Base-by-base conservation (phyloP, 2,329 filamentous ascomycete species). In the Hysterium pulicare region DNA sequence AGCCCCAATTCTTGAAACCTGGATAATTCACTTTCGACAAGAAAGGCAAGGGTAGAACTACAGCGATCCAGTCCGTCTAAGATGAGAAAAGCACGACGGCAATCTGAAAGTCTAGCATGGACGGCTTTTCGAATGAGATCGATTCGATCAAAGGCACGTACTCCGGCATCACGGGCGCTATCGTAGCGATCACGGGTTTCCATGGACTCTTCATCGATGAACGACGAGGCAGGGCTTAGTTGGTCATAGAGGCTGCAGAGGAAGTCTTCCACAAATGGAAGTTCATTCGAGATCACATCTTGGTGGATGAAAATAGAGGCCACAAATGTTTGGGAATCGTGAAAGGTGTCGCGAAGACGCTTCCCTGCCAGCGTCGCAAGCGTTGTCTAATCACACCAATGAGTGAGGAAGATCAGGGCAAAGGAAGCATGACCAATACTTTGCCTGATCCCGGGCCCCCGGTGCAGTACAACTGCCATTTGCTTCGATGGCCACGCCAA, bases 31-130 rank as follows among this genome's bases (percentile, higher is more conserved):
- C 37, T 24, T 9, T 51, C 40, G 8, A 57, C 32, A 9, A 57
- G 41, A n/a, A 48, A 21, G 3, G 40, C 34, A 33, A 54, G 31
- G 2, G 46, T 45, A 13, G 42, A 21, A 17, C 46, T 47, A 28
- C 47, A 50, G 23, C 45, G 41, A 42, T 57, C 54, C 7, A 53
- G 33, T n/a, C 48, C 48, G 37, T 57, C 54, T 9, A 57, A 13
- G n/a, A 57, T 30, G 16, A 57, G 38, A n/a, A 51, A 54, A 3
- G 31, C 23, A 5, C 36, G 32, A 9, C 42, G n/a, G 11, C 42
- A 28, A 16, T 28, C 28, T 24, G 32, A 23, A 13, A 54, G 42
- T 9, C 40, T 42, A 7, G 22, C n/a, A 26, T 48, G 26, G 13
- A 54, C 32, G 5, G 45, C 49, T 30, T 38, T 38, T 23, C 46